Evolutionary conservation across 139 green algal genomes (phyloP), one percentile per base, ranked within the genome.

Genomic region (Marvania coccoides): DNA sequence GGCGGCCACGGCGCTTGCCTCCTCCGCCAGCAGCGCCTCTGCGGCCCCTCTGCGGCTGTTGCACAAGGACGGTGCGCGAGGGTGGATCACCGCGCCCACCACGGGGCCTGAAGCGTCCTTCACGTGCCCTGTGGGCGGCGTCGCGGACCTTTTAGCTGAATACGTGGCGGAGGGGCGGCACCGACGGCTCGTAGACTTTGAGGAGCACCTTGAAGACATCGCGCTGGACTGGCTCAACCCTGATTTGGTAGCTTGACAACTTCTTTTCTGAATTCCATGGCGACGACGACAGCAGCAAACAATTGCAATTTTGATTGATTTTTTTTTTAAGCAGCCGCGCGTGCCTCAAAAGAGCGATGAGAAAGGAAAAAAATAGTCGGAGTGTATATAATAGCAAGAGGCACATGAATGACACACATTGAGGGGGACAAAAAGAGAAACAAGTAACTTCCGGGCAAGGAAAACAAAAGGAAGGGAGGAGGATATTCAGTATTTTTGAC

Each of bases 151-250:
- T 38, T 63, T 82, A 34, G 56, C 28, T 12, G 37, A 71, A 35
- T 46, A 48, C 8, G 37, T 54, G 9, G 30, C 40, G 1, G 19
- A 75, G 47, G 63, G 73, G 1, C 29, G 37, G 5, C 77, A 85
- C 48, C 34, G 45, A 4, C 19, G 34, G 29, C 40, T 86, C 19
- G 24, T 35, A 1, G 80, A 86, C 40, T 86, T 83, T 73, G 80
- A 86, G 47, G 77, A 84, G 23, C 76, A 83, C 47, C 47, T 83
- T 6, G 72, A 81, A 14, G 60, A 76, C 61, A 58, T 77, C 10
- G 8, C 4, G 23, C 23, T 29, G 14, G 56, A 77, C 68, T 77
- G 71, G 71, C 45, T 73, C 36, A 72, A 72, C 57, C 39, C 47
- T 2, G 56, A 42, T 31, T 62, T 73, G 40, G 38, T 77, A 48